Conservation (phyloP, 805 yeast genomes). For the Pichia sporocuriosa region DNA sequence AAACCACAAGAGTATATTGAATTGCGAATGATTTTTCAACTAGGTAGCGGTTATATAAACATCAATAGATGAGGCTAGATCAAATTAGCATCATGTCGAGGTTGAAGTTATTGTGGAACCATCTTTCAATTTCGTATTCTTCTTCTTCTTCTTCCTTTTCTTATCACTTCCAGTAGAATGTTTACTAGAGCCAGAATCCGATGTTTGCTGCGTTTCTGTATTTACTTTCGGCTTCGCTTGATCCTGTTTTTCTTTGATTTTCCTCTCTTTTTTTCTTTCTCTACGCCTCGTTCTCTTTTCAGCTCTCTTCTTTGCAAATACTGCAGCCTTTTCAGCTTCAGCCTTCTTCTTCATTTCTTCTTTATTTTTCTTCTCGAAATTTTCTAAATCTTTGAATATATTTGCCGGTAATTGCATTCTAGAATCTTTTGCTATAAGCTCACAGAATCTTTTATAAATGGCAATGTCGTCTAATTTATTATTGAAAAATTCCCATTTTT, state of each 20-base stretch:
- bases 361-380: constrained; percentile 8
- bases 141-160: too few relatives aligned
- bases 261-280: constrained; percentile 2
- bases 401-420: constrained; percentile 1
- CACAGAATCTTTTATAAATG: constrained; percentile 1
- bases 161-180: too few relatives aligned
- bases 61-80: too few relatives aligned
- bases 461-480: constrained; percentile 2
- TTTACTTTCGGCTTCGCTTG: background rate
- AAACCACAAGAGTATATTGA: too few relatives aligned
- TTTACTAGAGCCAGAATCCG: too few relatives aligned
- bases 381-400: constrained; percentile 1
- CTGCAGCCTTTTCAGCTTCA: background rate
- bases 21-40: too few relatives aligned
- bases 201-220: background rate
- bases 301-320: background rate
- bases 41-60: too few relatives aligned
- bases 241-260: constrained; percentile 2
- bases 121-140: too few relatives aligned
- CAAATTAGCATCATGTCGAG: too few relatives aligned
- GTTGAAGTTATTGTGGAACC: too few relatives aligned
- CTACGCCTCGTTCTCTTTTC: background rate
- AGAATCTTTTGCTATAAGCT: background rate
- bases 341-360: background rate
- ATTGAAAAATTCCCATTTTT: constrained; percentile 3